A percentile compares a stretch with the other conserved stretches of the same genome.
These are phyloP conservation scores for Camellia lanceoleosa DNA, from an alignment of 148 eudicot genomes.

Conservation along the genomic window DNA sequence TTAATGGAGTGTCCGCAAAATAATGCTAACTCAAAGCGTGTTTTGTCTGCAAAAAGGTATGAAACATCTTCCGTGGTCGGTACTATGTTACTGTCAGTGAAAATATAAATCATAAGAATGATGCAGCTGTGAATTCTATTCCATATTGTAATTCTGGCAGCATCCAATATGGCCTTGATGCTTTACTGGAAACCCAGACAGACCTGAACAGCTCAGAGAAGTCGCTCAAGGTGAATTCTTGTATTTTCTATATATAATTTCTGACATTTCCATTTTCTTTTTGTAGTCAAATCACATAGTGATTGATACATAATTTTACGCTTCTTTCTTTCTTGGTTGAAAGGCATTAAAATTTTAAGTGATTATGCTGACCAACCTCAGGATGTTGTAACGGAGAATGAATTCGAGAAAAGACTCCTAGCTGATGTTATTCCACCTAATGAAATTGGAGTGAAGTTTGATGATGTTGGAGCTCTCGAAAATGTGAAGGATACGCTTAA, in stretches of 20 bases:
- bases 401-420: constrained; percentile 70
- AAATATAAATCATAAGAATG: not conserved
- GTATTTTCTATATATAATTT: not conserved
- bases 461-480: constrained; percentile 87
- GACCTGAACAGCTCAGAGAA: constrained; percentile 70
- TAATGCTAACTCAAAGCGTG: constrained; percentile 42
- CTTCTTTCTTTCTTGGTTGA: not conserved
- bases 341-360: not conserved
- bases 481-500: constrained; percentile 80
- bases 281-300: not conserved
- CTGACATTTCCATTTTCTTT: not conserved
- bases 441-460: constrained; percentile 85
- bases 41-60: constrained; percentile 59
- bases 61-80: not conserved
- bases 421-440: constrained; percentile 77
- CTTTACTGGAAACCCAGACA: constrained; percentile 51
- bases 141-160: constrained; percentile 36
- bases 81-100: not conserved
- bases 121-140: not conserved
- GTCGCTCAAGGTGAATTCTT: constrained; percentile 55
- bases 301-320: not conserved
- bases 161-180: constrained; percentile 57
- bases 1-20: constrained; percentile 43
- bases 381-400: constrained; percentile 84
- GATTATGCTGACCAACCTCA: constrained; percentile 23